phyloP scores from a whole-genome alignment of 805 yeast genomes.

The Candida boidinii region DNA sequence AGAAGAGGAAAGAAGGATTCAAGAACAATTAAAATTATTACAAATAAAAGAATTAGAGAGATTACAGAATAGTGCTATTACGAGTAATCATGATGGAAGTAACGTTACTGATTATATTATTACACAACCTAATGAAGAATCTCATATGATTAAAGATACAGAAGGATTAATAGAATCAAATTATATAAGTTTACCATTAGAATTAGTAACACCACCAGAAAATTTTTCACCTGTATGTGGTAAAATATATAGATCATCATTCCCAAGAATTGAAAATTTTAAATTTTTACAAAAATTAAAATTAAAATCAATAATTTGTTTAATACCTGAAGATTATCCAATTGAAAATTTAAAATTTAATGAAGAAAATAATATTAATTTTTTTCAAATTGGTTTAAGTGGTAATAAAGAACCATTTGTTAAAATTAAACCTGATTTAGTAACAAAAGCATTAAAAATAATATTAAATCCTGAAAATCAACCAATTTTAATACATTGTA shows the following conservation, averaged over 20 bases:
- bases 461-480: conserved; percentile 82
- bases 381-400: conserved; percentile 85
- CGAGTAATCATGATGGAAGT: too few species aligned
- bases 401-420: conserved; percentile 96
- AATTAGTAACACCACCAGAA: conserved; percentile 61
- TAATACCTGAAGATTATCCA: conserved; percentile 91
- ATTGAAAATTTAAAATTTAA: conserved; percentile 61
- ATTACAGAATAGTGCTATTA: too few species aligned
- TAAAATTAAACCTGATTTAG: conserved; percentile 52
- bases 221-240: conserved; percentile 82
- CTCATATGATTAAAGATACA: background rate
- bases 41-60: too few species aligned
- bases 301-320: conserved; percentile 68
- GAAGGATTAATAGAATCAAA: conserved; percentile 2
- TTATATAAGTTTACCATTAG: conserved; percentile 3
- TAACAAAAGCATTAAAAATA: conserved; percentile 74
- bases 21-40: too few species aligned
- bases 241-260: conserved; percentile 76
- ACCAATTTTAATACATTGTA: conserved; percentile 90
- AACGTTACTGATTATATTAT: conserved; percentile 3
- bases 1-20: conserved; percentile 3
- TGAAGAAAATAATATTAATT: conserved; percentile 47
- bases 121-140: conserved; percentile 2
- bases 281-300: conserved; percentile 51
- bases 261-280: conserved; percentile 83